These are phyloP conservation scores for Ceratocystis huliohia DNA, from an alignment of 2,329 filamentous ascomycete genomes.

Conservation along the genomic window DNA sequence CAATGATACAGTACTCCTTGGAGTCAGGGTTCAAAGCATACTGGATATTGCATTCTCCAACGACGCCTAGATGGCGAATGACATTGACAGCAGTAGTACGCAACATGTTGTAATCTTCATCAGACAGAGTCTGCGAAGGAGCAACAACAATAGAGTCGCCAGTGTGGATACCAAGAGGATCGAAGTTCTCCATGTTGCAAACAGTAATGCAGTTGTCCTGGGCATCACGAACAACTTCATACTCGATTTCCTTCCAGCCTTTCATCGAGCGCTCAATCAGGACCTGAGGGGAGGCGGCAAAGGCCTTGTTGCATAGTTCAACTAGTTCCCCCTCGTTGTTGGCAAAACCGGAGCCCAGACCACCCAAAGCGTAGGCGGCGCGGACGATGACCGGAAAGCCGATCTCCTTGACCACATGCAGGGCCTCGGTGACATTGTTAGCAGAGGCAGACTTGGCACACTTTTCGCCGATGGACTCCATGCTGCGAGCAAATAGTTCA, in stretches of 20 bases:
- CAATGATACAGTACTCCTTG: slow-evolving; percentile 95
- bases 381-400: slow-evolving; percentile 95
- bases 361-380: slow-evolving; percentile 89
- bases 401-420: slow-evolving; percentile 78
- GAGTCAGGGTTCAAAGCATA: slow-evolving; percentile 94
- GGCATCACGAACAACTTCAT: slow-evolving; percentile 90
- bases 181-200: slow-evolving; percentile 99
- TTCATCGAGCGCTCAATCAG: slow-evolving; percentile 98
- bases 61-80: slow-evolving; percentile 90
- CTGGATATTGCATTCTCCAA: slow-evolving; percentile 98
- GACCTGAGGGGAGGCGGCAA: slow-evolving; percentile 89
- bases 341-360: slow-evolving; percentile 89
- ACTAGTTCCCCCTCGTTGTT: slow-evolving; percentile 71
- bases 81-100: slow-evolving; percentile 94
- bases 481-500: slow-evolving; percentile 91
- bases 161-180: slow-evolving; percentile 93
- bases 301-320: slow-evolving; percentile 85
- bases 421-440: slow-evolving; percentile 73
- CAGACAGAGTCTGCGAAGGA: slow-evolving; percentile 88
- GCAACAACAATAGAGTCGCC: slow-evolving; percentile 97
- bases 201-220: slow-evolving; percentile 98
- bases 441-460: slow-evolving; percentile 95
- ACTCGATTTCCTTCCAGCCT: slow-evolving; percentile 99
- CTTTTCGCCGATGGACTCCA: slow-evolving; percentile 97
- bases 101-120: slow-evolving; percentile 99